Evolutionary conservation across 768 basidiomycete genomes (phyloP).

Genomic region (Pleurotus ostreatus): DNA sequence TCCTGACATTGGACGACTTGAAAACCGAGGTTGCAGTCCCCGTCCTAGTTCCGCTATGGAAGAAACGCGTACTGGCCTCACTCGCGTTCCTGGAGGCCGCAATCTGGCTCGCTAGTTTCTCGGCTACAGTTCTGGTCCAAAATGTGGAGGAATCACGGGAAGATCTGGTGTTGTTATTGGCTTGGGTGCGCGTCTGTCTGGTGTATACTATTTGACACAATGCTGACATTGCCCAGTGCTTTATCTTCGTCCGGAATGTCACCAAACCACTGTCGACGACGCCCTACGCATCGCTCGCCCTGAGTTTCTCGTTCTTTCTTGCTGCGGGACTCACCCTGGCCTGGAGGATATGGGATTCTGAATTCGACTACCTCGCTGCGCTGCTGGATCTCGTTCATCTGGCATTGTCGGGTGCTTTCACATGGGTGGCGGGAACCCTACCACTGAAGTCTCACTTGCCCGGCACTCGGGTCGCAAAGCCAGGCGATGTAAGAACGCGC

Average conservation of each 20-base stretch:
- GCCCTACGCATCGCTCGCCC: constrained; percentile 46
- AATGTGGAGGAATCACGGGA: constrained; percentile 18
- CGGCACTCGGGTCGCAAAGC: constrained; percentile 43
- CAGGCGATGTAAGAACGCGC: constrained; percentile 37
- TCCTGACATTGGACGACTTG: constrained; percentile 43
- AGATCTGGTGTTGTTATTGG: constrained; percentile 30
- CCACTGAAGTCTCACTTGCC: constrained; percentile 45
- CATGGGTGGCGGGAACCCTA: constrained; percentile 52
- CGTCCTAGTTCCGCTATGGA: constrained; percentile 19
- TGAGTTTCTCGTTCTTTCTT: constrained; percentile 34
- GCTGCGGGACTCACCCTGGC: background rate
- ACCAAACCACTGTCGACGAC: constrained; percentile 42
- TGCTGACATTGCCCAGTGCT: constrained; percentile 29
- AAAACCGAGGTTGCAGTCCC: constrained; percentile 16
- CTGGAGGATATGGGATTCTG: constrained; percentile 12
- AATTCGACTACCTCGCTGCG: constrained; percentile 11
- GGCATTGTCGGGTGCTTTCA: constrained; percentile 31
- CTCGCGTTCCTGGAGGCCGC: constrained; percentile 35
- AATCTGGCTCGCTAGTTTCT: constrained; percentile 40
- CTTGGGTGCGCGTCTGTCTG: constrained; percentile 43
- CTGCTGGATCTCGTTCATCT: constrained; percentile 26
- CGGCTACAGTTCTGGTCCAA: constrained; percentile 25
- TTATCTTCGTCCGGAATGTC: constrained; percentile 34
- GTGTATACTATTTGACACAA: constrained; percentile 2
- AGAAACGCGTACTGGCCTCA: constrained; percentile 27